Conservation (phyloP, 2,329 filamentous ascomycete genomes). For the Aspergillus brunneoviolaceus region DNA sequence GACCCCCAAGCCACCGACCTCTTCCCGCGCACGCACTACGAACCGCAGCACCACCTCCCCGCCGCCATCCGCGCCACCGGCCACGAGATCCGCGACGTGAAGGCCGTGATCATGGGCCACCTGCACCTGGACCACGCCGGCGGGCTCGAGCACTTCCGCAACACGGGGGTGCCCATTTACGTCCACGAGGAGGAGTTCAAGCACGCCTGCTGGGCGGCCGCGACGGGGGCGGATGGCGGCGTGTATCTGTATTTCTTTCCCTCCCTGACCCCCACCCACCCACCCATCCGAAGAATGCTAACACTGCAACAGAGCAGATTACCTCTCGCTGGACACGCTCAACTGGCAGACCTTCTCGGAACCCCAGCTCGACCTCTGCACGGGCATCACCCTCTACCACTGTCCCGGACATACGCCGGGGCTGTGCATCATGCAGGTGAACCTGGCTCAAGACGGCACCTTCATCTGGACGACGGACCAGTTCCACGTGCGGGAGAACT, state of each 20-base stretch:
- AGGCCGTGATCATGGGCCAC: conserved; percentile 49
- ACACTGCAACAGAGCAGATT: conserved; percentile 17
- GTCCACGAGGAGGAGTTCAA: conserved; percentile 51
- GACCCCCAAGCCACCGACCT: conserved; percentile 38
- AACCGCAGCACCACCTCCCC: conserved; percentile 34
- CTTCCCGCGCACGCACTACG: conserved; percentile 39
- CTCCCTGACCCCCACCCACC: too few relatives aligned
- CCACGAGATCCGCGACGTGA: conserved; percentile 49
- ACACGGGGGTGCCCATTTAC: conserved; percentile 46
- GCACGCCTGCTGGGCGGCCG: conserved; percentile 47
- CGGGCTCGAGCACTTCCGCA: conserved; percentile 47
- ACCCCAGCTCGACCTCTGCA: conserved; percentile 39
- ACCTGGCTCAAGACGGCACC: conserved; percentile 36
- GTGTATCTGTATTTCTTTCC: conserved; percentile 34
- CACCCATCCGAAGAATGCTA: too few relatives aligned
- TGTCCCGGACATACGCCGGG: conserved; percentile 40
- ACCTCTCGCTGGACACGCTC: conserved; percentile 35
- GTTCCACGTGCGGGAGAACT: conserved; percentile 43
- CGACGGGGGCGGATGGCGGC: conserved; percentile 42
- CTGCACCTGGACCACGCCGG: conserved; percentile 52
- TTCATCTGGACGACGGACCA: conserved; percentile 46
- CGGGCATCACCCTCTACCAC: conserved; percentile 41
- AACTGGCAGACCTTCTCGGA: conserved; percentile 49
- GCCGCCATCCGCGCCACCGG: conserved; percentile 39
- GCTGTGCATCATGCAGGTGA: conserved; percentile 38